phyloP scores from a whole-genome alignment of 441 rosid genomes.

The Populus trichocarpa region DNA sequence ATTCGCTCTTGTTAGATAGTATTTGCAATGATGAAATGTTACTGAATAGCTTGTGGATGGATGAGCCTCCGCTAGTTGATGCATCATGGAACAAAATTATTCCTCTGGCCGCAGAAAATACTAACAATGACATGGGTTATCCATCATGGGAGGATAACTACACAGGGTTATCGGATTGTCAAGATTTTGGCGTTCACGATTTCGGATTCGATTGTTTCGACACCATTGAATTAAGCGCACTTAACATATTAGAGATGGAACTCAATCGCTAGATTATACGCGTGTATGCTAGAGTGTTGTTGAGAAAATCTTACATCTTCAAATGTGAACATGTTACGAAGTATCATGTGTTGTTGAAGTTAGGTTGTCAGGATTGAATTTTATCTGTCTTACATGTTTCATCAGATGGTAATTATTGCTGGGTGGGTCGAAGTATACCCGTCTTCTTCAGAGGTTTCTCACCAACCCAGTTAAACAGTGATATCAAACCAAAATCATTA shows the following conservation, averaged over 20 bases:
- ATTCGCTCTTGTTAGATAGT: slow-evolving; percentile 36
- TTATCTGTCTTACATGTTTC: neutral
- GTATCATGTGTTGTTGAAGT: slow-evolving; percentile 17
- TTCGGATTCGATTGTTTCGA: slow-evolving; percentile 55
- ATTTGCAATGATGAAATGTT: slow-evolving; percentile 47
- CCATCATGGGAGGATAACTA: slow-evolving; percentile 55
- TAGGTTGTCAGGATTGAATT: slow-evolving; percentile 9
- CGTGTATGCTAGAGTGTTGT: neutral
- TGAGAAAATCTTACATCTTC: neutral
- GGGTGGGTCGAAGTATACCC: slow-evolving; percentile 30
- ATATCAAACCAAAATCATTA: slow-evolving; percentile 25
- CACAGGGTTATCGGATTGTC: slow-evolving; percentile 62
- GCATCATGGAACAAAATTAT: slow-evolving; percentile 30
- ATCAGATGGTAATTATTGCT: slow-evolving; percentile 8
- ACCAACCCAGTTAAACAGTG: slow-evolving; percentile 34
- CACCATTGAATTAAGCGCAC: slow-evolving; percentile 30
- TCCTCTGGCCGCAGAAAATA: slow-evolving; percentile 8
- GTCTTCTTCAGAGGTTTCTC: slow-evolving; percentile 30
- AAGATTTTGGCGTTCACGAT: slow-evolving; percentile 76
- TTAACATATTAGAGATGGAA: slow-evolving; percentile 33
- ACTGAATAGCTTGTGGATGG: slow-evolving; percentile 61
- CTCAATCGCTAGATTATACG: slow-evolving; percentile 30
- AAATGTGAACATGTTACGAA: slow-evolving; percentile 17
- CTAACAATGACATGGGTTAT: slow-evolving; percentile 8
- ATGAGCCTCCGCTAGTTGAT: slow-evolving; percentile 42